Percentiles rank a stretch among this genome's conserved stretches.
Evolutionary conservation across 768 basidiomycete genomes (phyloP).

Genomic region (Hypholoma sublateritium): DNA sequence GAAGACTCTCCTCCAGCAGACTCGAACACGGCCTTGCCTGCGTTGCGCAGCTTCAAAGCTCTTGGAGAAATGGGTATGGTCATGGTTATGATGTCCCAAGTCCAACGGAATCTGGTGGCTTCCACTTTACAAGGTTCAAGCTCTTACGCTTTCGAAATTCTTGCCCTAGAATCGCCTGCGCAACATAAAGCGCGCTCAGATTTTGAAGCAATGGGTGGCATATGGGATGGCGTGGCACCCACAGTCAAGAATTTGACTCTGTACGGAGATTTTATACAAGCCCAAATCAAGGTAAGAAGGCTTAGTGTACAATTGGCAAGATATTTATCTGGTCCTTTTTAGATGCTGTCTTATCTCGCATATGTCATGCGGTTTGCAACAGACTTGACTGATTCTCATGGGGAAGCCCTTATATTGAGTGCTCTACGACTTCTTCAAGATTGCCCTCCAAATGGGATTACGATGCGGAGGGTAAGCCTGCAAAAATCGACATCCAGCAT

Average conservation of each 20-base stretch:
- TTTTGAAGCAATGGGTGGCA: constrained; percentile 76
- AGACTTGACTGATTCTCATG: constrained; percentile 69
- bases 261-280: constrained; percentile 82
- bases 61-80: constrained; percentile 92
- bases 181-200: constrained; percentile 78
- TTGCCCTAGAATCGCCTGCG: constrained; percentile 77
- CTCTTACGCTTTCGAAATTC: constrained; percentile 74
- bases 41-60: constrained; percentile 89
- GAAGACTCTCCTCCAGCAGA: constrained; percentile 61
- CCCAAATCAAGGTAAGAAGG: constrained; percentile 84
- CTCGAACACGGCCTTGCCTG: constrained; percentile 58
- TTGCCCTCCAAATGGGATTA: constrained; percentile 83
- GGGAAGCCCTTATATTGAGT: constrained; percentile 76
- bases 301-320: neutral
- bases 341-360: constrained; percentile 92
- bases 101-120: constrained; percentile 64
- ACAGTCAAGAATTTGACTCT: constrained; percentile 69
- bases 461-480: constrained; percentile 68
- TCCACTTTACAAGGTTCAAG: constrained; percentile 70
- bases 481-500: neutral
- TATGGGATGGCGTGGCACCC: constrained; percentile 82
- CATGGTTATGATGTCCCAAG: constrained; percentile 87
- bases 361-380: constrained; percentile 73
- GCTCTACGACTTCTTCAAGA: constrained; percentile 90
- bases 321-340: constrained; percentile 1